These are phyloP conservation scores for Paradendryphiella salina DNA, from an alignment of 2,329 filamentous ascomycete species.

Conservation along the genomic window DNA sequence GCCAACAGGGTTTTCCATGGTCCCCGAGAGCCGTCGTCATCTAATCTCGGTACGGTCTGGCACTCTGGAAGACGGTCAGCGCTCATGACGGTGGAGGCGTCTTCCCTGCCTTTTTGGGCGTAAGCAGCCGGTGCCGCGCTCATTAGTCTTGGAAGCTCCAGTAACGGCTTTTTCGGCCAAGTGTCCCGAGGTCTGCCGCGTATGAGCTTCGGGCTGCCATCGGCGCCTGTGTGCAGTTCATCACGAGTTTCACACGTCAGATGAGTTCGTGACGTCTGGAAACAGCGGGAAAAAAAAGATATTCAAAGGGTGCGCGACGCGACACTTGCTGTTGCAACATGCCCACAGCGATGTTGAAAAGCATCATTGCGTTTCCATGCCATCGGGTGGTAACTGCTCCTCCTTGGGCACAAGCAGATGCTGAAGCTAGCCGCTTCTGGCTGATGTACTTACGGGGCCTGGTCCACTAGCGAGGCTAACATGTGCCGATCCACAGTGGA, in stretches of 20 bases:
- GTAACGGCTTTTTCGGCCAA: slow-evolving; percentile 5
- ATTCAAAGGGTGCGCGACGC: too few species aligned
- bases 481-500: slow-evolving; percentile 7
- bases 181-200: neutral
- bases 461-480: slow-evolving; percentile 1
- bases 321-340: too few species aligned
- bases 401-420: slow-evolving; percentile 3
- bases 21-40: neutral
- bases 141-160: slow-evolving; percentile 4
- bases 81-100: neutral
- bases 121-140: slow-evolving; percentile 9
- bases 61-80: neutral
- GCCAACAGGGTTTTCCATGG: neutral
- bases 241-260: too few species aligned
- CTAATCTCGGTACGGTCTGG: neutral
- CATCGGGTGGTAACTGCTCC: neutral
- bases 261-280: too few species aligned
- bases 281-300: too few species aligned
- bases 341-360: neutral
- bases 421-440: neutral
- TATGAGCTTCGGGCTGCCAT: neutral
- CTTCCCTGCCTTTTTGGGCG: slow-evolving; percentile 1
- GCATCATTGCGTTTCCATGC: neutral
- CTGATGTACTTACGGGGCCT: neutral
- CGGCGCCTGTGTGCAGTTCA: too few species aligned